These are phyloP conservation scores for Alternaria gansuensis DNA, from an alignment of 2,329 filamentous ascomycete genomes.

Conservation along the genomic window DNA sequence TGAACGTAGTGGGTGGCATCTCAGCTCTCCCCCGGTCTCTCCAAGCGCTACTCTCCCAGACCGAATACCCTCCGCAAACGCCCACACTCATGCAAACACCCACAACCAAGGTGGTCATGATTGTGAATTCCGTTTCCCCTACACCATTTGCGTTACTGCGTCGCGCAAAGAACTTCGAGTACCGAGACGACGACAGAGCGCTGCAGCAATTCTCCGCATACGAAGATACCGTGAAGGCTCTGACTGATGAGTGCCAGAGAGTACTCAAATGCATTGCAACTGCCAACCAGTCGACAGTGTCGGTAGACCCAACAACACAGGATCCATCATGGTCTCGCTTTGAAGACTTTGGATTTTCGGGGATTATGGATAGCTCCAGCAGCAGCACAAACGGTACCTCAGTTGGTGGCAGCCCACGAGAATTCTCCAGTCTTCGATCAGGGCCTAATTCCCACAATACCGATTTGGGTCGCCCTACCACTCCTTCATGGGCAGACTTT, in stretches of 20 bases:
- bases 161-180: constrained; percentile 93
- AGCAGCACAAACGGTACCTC: constrained; percentile 42
- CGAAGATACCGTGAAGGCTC: constrained; percentile 84
- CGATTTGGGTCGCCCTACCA: constrained; percentile 82
- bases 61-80: constrained; percentile 87
- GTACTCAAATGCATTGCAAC: constrained; percentile 89
- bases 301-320: constrained; percentile 59
- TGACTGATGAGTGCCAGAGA: constrained; percentile 93
- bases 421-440: constrained; percentile 76
- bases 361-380: constrained; percentile 71
- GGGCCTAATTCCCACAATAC: constrained; percentile 73
- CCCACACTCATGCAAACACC: constrained; percentile 78
- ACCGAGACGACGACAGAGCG: constrained; percentile 85
- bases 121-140: constrained; percentile 92
- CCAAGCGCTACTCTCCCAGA: constrained; percentile 88
- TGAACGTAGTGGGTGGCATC: constrained; percentile 76
- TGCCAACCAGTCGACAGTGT: constrained; percentile 80
- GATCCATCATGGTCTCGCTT: constrained; percentile 98
- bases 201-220: constrained; percentile 86
- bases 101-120: constrained; percentile 93
- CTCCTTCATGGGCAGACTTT: constrained; percentile 98
- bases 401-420: constrained; percentile 60
- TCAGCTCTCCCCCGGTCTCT: constrained; percentile 88
- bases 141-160: constrained; percentile 91
- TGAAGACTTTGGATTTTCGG: constrained; percentile 91